Evolutionary conservation across 2,329 filamentous ascomycete genomes (phyloP).

Genomic region (Claviceps humidiphila): DNA sequence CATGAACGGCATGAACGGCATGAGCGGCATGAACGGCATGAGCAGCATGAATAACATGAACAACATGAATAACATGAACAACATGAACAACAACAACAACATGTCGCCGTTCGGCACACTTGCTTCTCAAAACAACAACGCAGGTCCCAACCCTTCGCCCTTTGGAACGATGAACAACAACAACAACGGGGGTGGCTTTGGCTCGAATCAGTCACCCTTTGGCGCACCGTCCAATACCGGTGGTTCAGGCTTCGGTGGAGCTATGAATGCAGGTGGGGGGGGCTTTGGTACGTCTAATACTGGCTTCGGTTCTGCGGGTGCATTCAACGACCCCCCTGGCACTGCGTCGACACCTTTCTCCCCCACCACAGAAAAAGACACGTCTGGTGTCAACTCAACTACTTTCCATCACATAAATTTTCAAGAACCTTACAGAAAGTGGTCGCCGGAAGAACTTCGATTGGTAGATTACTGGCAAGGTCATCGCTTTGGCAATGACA

Average conservation of each 20-base stretch:
- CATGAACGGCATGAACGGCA: no score
- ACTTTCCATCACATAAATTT: constrained; percentile 69
- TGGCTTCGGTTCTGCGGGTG: constrained; percentile 26
- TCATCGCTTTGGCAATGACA: constrained; percentile 68
- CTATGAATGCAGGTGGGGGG: constrained; percentile 14
- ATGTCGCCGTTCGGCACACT: constrained; percentile 29
- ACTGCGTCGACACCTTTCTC: constrained; percentile 58
- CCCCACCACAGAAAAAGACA: constrained; percentile 55
- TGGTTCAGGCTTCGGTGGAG: constrained; percentile 33
- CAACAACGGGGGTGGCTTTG: constrained; percentile 34
- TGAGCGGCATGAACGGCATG: no score
- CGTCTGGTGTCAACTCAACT: constrained; percentile 32
- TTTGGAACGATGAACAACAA: constrained; percentile 24
- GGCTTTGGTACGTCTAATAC: constrained; percentile 29
- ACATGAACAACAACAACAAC: constrained; percentile 9
- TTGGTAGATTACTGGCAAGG: constrained; percentile 82
- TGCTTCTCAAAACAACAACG: constrained; percentile 16
- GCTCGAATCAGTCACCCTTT: constrained; percentile 38
- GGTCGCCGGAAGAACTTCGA: constrained; percentile 74
- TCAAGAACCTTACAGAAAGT: constrained; percentile 72
- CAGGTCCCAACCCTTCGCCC: constrained; percentile 20
- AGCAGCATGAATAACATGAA: no score
- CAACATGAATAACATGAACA: no score
- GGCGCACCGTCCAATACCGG: constrained; percentile 28
- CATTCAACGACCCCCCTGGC: constrained; percentile 47